phyloP scores from a whole-genome alignment of 1,139 yeast genomes.

The Zygosaccharomyces sapae region DNA sequence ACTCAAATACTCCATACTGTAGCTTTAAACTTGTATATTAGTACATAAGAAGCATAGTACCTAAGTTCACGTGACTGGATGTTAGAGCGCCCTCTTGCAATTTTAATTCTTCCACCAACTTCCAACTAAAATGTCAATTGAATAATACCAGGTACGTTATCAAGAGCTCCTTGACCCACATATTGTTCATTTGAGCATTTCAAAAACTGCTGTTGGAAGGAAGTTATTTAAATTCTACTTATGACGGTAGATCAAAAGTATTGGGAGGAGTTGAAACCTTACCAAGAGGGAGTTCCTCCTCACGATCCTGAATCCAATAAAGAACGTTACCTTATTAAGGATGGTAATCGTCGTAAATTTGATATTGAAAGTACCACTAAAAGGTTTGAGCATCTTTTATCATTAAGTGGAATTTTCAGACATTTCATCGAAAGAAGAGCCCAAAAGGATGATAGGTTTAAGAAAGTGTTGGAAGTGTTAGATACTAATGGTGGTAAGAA shows the following conservation, averaged over 20 bases:
- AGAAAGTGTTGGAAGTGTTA: constrained; percentile 51
- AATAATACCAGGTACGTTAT: background rate
- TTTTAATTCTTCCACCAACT: constrained; percentile 5
- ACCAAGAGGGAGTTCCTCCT: constrained; percentile 28
- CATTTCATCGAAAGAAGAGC: constrained; percentile 84
- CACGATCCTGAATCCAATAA: constrained; percentile 28
- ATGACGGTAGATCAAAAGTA: constrained; percentile 28
- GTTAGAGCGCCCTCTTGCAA: constrained; percentile 2
- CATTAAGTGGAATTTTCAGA: constrained; percentile 79
- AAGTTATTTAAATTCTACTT: background rate
- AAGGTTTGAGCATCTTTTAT: constrained; percentile 76
- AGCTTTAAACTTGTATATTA: too few species aligned
- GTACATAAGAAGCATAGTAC: too few species aligned
- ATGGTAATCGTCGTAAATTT: constrained; percentile 48
- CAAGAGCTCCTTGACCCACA: background rate
- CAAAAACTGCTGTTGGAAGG: background rate
- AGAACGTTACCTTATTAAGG: constrained; percentile 46
- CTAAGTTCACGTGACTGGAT: background rate
- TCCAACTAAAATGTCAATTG: background rate
- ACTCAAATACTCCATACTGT: too few species aligned
- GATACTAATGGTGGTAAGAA: constrained; percentile 40
- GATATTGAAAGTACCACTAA: constrained; percentile 70
- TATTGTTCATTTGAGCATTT: background rate
- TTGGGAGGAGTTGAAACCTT: constrained; percentile 31
- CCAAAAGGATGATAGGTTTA: constrained; percentile 63